A percentile compares a stretch with the other conserved stretches of the same genome.
These are phyloP conservation scores for Fragaria iinumae DNA, from an alignment of 306 rosid species.

Conservation along the genomic window DNA sequence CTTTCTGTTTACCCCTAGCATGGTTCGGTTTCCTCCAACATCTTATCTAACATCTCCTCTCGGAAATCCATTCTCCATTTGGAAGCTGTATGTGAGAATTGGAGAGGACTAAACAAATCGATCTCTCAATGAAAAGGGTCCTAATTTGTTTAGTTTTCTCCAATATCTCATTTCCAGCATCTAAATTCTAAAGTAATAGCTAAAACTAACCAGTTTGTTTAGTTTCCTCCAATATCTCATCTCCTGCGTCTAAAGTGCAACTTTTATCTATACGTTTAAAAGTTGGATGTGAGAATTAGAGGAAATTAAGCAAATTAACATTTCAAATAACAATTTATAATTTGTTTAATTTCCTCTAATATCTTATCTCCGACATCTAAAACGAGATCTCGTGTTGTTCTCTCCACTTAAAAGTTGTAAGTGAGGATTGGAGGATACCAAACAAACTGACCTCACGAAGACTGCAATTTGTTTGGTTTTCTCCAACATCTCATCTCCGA, in stretches of 20 bases:
- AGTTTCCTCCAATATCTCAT: slow-evolving; percentile 13
- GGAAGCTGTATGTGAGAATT: slow-evolving; percentile 6
- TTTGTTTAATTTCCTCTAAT: slow-evolving; percentile 13
- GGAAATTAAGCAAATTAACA: not conserved
- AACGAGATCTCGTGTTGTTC: not conserved
- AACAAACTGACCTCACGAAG: not conserved
- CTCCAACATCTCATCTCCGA: slow-evolving; percentile 17
- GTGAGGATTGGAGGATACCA: not conserved
- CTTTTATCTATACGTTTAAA: not conserved
- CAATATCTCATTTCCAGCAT: not conserved
- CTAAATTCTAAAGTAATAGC: not conserved
- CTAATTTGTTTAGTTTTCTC: slow-evolving; percentile 9
- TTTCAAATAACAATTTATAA: too few species aligned
- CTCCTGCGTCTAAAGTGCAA: not conserved
- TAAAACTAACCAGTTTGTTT: not conserved
- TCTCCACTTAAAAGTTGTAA: not conserved
- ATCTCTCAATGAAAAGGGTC: not conserved
- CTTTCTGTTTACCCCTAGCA: not conserved
- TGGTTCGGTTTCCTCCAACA: slow-evolving; percentile 6
- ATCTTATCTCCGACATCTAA: slow-evolving; percentile 8
- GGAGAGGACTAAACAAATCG: not conserved
- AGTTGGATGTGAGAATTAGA: not conserved
- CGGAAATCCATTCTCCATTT: not conserved
- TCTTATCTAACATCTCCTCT: not conserved
- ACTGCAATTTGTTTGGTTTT: slow-evolving; percentile 4